These are phyloP conservation scores for Emericellopsis terricola DNA, from an alignment of 495 filamentous ascomycete species.

Conservation along the genomic window DNA sequence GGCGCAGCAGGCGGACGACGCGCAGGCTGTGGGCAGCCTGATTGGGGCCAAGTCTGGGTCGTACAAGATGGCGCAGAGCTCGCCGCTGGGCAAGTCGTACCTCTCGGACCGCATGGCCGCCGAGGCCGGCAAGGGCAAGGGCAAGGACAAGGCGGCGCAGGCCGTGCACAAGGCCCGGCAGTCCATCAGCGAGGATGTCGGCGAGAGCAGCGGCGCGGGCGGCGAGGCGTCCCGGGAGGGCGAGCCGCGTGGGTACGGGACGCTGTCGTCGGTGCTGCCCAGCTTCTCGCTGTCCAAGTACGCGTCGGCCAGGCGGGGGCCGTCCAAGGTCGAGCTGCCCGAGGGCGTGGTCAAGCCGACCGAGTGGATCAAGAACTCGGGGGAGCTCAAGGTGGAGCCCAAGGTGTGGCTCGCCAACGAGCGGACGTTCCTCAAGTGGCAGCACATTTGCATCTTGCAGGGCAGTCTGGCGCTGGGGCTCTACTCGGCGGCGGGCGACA, in stretches of 20 bases:
- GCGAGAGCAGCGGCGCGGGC: slow-evolving; percentile 7
- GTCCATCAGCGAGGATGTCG: slow-evolving; percentile 5
- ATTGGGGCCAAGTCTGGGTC: slow-evolving; percentile 27
- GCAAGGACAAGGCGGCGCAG: slow-evolving; percentile 5
- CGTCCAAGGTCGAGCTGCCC: slow-evolving; percentile 33
- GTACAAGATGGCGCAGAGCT: slow-evolving; percentile 39
- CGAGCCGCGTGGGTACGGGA: slow-evolving; percentile 22
- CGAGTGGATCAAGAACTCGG: slow-evolving; percentile 80
- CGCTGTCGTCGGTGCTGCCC: slow-evolving; percentile 43
- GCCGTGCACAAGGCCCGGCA: too few relatives aligned
- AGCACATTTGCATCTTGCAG: slow-evolving; percentile 76
- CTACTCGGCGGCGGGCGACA: slow-evolving; percentile 70
- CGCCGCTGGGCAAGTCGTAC: slow-evolving; percentile 37
- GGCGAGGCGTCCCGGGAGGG: neutral
- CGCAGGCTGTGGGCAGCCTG: slow-evolving; percentile 77
- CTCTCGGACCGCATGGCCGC: slow-evolving; percentile 27
- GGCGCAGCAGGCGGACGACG: slow-evolving; percentile 64
- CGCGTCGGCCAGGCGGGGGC: slow-evolving; percentile 31
- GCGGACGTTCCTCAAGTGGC: slow-evolving; percentile 94
- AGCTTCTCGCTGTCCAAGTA: slow-evolving; percentile 58
- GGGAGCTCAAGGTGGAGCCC: slow-evolving; percentile 76
- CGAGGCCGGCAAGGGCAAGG: slow-evolving; percentile 10
- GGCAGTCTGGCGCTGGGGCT: slow-evolving; percentile 66
- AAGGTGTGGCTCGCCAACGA: slow-evolving; percentile 99
- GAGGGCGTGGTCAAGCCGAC: slow-evolving; percentile 73